Evolutionary conservation across 2,329 filamentous ascomycete genomes (phyloP).

Genomic region (Trichophyton schoenleinii): DNA sequence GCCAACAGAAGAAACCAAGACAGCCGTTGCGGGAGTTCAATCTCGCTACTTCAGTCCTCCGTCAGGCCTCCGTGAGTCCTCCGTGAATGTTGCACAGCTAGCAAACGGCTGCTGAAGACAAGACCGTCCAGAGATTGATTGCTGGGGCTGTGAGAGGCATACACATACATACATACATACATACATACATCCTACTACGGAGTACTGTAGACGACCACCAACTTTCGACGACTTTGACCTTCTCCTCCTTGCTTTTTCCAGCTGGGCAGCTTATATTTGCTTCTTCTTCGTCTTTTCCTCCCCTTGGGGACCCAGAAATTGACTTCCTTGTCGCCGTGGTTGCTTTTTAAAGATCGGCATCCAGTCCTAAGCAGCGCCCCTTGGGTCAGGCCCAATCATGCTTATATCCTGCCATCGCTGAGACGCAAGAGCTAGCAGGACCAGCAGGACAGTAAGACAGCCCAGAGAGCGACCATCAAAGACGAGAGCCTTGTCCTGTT

Average conservation of each 20-base stretch:
- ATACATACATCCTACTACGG: no score
- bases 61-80: background rate
- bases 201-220: background rate
- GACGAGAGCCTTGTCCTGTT: background rate
- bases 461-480: no score
- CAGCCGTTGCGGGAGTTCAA: background rate
- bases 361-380: background rate
- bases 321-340: background rate
- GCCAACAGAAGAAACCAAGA: background rate
- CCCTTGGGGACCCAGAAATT: background rate
- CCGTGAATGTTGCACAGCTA: background rate
- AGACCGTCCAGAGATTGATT: background rate
- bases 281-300: background rate
- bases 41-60: background rate
- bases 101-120: background rate
- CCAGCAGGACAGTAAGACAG: no score
- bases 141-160: no score
- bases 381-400: background rate
- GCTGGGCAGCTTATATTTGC: background rate
- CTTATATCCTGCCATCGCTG: background rate
- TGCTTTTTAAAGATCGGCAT: conserved; percentile 1
- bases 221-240: background rate
- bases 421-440: no score
- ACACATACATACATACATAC: no score
- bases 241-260: background rate